These are phyloP conservation scores for Populus davidiana DNA, from an alignment of 345 rosid species.

Conservation along the genomic window DNA sequence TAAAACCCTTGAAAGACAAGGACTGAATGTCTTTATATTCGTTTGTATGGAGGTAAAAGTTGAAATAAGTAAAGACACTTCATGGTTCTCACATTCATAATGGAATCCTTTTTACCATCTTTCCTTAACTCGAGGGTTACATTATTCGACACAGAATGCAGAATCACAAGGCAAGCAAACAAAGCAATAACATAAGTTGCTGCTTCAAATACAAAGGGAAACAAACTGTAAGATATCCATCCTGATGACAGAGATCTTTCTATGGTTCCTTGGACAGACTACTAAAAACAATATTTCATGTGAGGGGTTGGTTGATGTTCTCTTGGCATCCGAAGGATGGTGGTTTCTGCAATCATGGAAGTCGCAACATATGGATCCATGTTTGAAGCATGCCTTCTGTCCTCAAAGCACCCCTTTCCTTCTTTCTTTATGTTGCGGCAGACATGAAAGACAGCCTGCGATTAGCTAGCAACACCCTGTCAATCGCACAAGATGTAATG, in stretches of 20 bases:
- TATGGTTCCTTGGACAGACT: background rate
- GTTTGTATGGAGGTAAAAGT: background rate
- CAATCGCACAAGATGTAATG: no score
- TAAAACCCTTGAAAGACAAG: background rate
- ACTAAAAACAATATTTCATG: background rate
- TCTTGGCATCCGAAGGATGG: conserved; percentile 22
- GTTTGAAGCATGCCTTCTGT: conserved; percentile 24
- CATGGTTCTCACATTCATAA: no score
- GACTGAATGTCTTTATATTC: background rate
- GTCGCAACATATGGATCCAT: conserved; percentile 25
- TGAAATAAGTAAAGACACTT: conserved; percentile 1
- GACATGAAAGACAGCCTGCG: conserved; percentile 18
- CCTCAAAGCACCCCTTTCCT: conserved; percentile 24
- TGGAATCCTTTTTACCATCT: no score
- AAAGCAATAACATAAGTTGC: background rate
- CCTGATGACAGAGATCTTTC: background rate
- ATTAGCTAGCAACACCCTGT: no score
- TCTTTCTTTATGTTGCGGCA: conserved; percentile 17
- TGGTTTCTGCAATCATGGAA: conserved; percentile 21
- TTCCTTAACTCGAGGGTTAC: background rate
- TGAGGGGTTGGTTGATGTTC: background rate
- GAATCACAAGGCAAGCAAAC: background rate
- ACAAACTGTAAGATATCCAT: background rate
- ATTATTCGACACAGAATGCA: background rate
- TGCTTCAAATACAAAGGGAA: background rate